Percentiles rank a stretch among this genome's conserved stretches.
Evolutionary conservation across 768 basidiomycete species (phyloP).

Genomic region (Hygrophoropsis aurantiaca): DNA sequence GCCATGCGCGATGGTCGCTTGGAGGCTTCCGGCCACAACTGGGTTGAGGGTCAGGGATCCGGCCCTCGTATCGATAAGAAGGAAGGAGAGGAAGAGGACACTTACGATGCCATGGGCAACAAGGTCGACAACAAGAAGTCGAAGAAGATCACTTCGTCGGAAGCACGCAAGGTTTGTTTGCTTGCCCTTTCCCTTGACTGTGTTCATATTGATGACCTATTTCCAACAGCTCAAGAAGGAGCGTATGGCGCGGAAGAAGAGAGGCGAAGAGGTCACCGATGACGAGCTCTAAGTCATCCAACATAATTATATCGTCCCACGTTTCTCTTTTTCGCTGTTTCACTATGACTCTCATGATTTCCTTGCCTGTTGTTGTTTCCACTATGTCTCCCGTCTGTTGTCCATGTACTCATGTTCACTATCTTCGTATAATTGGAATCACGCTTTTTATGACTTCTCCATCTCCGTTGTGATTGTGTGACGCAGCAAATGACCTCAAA

Average conservation of each 20-base stretch:
- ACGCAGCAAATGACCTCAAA: no score
- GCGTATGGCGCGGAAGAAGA: slow-evolving; percentile 86
- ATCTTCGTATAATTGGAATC: slow-evolving; percentile 17
- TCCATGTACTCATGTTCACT: slow-evolving; percentile 13
- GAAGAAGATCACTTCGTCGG: slow-evolving; percentile 82
- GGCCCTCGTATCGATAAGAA: slow-evolving; percentile 94
- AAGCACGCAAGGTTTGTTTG: slow-evolving; percentile 70
- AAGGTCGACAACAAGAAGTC: slow-evolving; percentile 83
- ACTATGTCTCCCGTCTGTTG: no score
- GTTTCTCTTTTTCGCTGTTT: slow-evolving; percentile 7
- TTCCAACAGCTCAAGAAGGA: slow-evolving; percentile 78
- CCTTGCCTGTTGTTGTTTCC: slow-evolving; percentile 9
- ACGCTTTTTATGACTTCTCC: slow-evolving; percentile 8
- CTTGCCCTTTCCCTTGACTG: not conserved
- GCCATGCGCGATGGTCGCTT: slow-evolving; percentile 97
- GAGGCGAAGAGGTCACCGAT: slow-evolving; percentile 76
- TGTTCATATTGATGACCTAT: slow-evolving; percentile 9
- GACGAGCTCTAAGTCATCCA: slow-evolving; percentile 45
- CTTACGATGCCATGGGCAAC: slow-evolving; percentile 98
- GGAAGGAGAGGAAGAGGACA: slow-evolving; percentile 85
- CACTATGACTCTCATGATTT: slow-evolving; percentile 11
- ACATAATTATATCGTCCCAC: no score
- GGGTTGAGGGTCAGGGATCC: slow-evolving; percentile 98
- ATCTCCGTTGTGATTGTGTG: no score
- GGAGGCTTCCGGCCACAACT: slow-evolving; percentile 97